A percentile compares a stretch with the other conserved stretches of the same genome.
phyloP scores from a whole-genome alignment of 805 yeast genomes.

The Jamesozyma spencerorum region DNA sequence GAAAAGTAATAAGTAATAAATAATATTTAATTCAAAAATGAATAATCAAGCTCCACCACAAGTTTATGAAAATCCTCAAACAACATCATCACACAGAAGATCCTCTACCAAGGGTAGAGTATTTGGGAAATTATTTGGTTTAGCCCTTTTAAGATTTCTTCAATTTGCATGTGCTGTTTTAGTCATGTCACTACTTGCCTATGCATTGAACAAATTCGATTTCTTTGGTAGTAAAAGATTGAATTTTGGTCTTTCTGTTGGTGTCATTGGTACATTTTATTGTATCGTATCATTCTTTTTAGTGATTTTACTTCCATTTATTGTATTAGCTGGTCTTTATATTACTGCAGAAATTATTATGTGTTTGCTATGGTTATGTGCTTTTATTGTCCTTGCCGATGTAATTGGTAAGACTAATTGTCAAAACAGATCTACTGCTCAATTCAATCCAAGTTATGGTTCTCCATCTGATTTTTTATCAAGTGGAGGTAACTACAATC shows the following conservation, averaged over 20 bases:
- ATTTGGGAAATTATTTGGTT: background rate
- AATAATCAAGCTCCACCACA: slow-evolving; percentile 1
- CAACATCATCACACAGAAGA: no score
- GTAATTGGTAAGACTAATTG: slow-evolving; percentile 27
- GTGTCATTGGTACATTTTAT: slow-evolving; percentile 26
- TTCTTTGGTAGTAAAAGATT: slow-evolving; percentile 23
- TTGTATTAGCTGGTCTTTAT: slow-evolving; percentile 22
- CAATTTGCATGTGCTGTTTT: slow-evolving; percentile 25
- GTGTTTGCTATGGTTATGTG: slow-evolving; percentile 28
- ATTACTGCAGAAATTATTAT: slow-evolving; percentile 24
- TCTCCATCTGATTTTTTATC: slow-evolving; percentile 3
- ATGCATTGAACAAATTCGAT: slow-evolving; percentile 18
- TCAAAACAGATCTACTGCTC: slow-evolving; percentile 8
- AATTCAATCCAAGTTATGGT: slow-evolving; percentile 13
- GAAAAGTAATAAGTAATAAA: background rate
- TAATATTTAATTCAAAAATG: background rate
- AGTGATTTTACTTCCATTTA: slow-evolving; percentile 11
- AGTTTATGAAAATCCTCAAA: slow-evolving; percentile 2
- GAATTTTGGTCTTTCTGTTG: slow-evolving; percentile 27
- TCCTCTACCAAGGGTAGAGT: no score
- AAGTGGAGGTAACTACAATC: slow-evolving; percentile 14
- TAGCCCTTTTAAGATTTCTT: slow-evolving; percentile 9
- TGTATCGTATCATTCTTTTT: slow-evolving; percentile 16
- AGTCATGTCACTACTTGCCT: slow-evolving; percentile 25
- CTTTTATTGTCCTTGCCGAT: slow-evolving; percentile 30